Percentiles rank a stretch among this genome's conserved stretches.
Conservation (phyloP, 1,284 basidiomycete species). For the Ceratobasidium sp. region DNA sequence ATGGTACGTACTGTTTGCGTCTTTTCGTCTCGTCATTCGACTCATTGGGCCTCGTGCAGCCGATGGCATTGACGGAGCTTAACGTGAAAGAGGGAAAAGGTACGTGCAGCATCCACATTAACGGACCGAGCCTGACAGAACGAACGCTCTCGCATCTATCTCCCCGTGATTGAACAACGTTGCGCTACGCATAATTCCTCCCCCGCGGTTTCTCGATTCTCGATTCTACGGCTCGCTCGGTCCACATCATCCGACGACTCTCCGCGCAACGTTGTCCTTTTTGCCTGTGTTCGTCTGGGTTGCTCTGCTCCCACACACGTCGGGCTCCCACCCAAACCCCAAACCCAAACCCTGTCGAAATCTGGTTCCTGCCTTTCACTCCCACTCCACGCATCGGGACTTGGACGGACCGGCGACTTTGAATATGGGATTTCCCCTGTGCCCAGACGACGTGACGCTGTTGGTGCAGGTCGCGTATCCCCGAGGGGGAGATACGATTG, state of each 20-base stretch:
- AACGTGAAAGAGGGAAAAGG: conserved; percentile 67
- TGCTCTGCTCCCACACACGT: conserved; percentile 46
- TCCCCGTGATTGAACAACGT: too few relatives aligned
- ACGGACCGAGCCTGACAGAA: too few relatives aligned
- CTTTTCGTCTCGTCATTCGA: conserved; percentile 41
- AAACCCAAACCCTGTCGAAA: neutral
- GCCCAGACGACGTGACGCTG: conserved; percentile 73
- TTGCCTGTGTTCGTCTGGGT: conserved; percentile 58
- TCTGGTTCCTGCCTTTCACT: neutral
- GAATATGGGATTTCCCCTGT: too few relatives aligned
- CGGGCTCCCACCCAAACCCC: neutral
- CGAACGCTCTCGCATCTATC: too few relatives aligned
- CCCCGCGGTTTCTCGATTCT: neutral
- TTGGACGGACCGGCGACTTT: neutral
- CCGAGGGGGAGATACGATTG: conserved; percentile 79
- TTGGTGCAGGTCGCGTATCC: conserved; percentile 75
- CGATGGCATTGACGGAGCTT: conserved; percentile 78
- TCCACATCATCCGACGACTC: too few relatives aligned
- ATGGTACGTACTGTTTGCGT: conserved; percentile 72
- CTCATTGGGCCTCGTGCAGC: conserved; percentile 58
- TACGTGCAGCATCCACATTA: conserved; percentile 55
- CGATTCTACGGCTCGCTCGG: neutral
- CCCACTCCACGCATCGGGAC: neutral
- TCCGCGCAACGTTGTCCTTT: conserved; percentile 15
- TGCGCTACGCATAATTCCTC: neutral